A percentile compares a stretch with the other conserved stretches of the same genome.
Conservation (phyloP, 2,329 filamentous ascomycete genomes). For the Scytalidium sp. region DNA sequence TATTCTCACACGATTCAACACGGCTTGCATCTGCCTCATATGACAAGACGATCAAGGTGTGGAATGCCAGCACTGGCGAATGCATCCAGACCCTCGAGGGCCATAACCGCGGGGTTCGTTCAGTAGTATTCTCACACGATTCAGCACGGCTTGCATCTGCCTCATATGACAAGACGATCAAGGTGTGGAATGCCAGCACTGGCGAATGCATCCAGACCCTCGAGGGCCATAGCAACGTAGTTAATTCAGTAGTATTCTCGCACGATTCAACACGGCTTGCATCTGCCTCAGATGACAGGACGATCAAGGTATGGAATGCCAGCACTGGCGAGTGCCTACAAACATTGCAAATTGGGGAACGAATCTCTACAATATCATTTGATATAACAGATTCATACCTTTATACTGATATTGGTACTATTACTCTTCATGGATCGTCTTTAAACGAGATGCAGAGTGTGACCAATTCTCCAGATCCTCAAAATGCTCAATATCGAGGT, state of each 20-base stretch:
- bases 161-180: constrained; percentile 4
- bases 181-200: constrained; percentile 32
- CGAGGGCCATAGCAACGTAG: neutral
- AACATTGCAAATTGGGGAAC: constrained; percentile 8
- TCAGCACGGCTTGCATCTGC: constrained; percentile 1
- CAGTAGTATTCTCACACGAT: neutral
- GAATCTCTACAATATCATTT: constrained; percentile 4
- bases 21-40: constrained; percentile 3
- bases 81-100: constrained; percentile 45
- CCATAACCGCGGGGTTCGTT: constrained; percentile 46
- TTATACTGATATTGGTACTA: too few species aligned
- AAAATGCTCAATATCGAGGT: constrained; percentile 57
- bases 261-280: constrained; percentile 1
- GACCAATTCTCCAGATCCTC: too few species aligned
- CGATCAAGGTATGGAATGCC: constrained; percentile 3
- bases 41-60: constrained; percentile 5
- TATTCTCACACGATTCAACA: constrained; percentile 6
- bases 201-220: constrained; percentile 1
- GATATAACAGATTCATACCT: too few species aligned
- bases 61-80: neutral
- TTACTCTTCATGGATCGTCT: constrained; percentile 2
- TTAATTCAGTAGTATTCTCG: constrained; percentile 6
- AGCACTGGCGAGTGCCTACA: constrained; percentile 13
- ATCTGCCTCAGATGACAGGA: constrained; percentile 49
- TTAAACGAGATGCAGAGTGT: constrained; percentile 1